phyloP scores from a whole-genome alignment of 169 alveolate genomes.

The Theileria orientalis region DNA sequence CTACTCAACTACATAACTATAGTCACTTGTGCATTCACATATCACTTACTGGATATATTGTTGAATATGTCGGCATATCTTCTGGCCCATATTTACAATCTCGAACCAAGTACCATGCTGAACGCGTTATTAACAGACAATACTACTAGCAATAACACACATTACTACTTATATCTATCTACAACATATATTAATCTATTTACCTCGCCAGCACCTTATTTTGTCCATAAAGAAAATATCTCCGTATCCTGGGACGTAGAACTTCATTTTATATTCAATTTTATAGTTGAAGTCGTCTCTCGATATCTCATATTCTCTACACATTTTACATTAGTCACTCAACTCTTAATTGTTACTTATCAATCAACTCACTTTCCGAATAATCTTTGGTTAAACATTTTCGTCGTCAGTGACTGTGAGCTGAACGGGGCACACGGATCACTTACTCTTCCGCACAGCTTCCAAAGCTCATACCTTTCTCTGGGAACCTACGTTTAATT shows the following conservation, averaged over 20 bases:
- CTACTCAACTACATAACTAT: constrained; percentile 23
- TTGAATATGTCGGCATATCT: constrained; percentile 61
- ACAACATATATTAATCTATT: neutral
- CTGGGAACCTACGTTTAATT: constrained; percentile 41
- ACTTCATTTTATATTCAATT: constrained; percentile 67
- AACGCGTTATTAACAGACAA: neutral
- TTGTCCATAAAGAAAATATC: constrained; percentile 66
- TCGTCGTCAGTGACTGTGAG: constrained; percentile 71
- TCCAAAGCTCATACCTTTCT: constrained; percentile 70
- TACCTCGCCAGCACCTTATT: constrained; percentile 60
- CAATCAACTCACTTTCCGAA: constrained; percentile 35
- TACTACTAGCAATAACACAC: neutral
- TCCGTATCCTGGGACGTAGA: constrained; percentile 75
- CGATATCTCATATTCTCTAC: constrained; percentile 48
- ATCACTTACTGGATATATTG: constrained; percentile 64
- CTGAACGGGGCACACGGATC: constrained; percentile 72
- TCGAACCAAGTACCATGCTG: constrained; percentile 56
- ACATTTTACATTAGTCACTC: neutral
- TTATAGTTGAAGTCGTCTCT: constrained; percentile 70
- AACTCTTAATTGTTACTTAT: neutral
- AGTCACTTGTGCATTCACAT: constrained; percentile 28
- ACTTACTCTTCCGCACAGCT: constrained; percentile 72
- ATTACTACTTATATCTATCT: neutral
- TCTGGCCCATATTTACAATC: constrained; percentile 50
- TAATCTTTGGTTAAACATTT: constrained; percentile 58